These are phyloP conservation scores for Poa pratensis DNA, from an alignment of 176 grass and related monocot genomes.

Conservation along the genomic window DNA sequence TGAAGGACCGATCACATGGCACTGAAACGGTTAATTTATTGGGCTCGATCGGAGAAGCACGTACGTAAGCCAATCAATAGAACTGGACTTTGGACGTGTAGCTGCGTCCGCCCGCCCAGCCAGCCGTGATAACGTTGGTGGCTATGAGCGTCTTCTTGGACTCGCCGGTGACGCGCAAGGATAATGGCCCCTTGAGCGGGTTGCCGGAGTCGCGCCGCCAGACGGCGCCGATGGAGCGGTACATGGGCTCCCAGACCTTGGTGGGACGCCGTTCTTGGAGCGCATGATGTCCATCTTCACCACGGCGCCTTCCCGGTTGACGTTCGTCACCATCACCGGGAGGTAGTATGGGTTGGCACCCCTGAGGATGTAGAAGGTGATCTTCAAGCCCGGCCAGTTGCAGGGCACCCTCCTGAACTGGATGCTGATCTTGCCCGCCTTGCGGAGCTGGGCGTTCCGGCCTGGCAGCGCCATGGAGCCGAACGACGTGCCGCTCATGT, in stretches of 20 bases:
- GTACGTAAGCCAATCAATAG: background rate
- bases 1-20: no score
- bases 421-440: conserved; percentile 63
- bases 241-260: background rate
- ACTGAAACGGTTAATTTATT: no score
- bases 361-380: background rate
- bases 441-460: conserved; percentile 49
- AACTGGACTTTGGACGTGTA: background rate
- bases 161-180: conserved; percentile 44
- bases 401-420: conserved; percentile 49
- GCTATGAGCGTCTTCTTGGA: conserved; percentile 60
- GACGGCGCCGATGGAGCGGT: conserved; percentile 1
- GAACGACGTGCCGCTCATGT: conserved; percentile 69
- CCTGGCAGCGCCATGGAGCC: conserved; percentile 59
- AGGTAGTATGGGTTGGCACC: background rate
- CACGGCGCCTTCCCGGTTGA: background rate
- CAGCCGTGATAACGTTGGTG: conserved; percentile 50
- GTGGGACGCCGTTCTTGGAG: background rate
- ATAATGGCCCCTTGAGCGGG: background rate
- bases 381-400: background rate
- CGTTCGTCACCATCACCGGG: background rate
- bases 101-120: conserved; percentile 23
- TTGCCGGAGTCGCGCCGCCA: conserved; percentile 56
- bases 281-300: background rate
- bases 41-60: background rate